A percentile compares a stretch with the other conserved stretches of the same genome.
These are phyloP conservation scores for Trichoderma afroharzianum DNA, from an alignment of 2,329 filamentous ascomycete species.

Conservation along the genomic window DNA sequence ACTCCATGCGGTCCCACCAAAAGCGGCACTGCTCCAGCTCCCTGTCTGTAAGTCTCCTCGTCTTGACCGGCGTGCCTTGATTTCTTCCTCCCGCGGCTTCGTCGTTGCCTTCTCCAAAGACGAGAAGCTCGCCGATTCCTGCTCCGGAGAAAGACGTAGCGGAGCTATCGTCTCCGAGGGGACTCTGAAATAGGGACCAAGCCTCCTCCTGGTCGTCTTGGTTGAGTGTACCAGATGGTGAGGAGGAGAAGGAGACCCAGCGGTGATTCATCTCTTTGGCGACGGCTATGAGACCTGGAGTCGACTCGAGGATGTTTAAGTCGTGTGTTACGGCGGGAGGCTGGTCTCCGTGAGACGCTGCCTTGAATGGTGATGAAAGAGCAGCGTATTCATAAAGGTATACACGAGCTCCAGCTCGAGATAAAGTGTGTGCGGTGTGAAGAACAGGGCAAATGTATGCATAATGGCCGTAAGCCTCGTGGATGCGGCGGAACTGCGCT, in stretches of 20 bases:
- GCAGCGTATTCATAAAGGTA: conserved; percentile 61
- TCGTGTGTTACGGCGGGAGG: conserved; percentile 43
- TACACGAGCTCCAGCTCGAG: conserved; percentile 32
- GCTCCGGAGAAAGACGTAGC: conserved; percentile 24
- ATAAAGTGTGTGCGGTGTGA: conserved; percentile 49
- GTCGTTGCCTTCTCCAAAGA: conserved; percentile 60
- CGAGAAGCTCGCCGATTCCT: conserved; percentile 39
- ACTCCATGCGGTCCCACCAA: conserved; percentile 55
- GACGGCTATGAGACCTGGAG: conserved; percentile 37
- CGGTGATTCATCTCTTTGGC: conserved; percentile 42
- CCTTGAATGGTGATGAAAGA: conserved; percentile 33
- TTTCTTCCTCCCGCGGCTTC: conserved; percentile 42
- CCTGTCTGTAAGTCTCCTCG: conserved; percentile 40
- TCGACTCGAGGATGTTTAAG: conserved; percentile 30
- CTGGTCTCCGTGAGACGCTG: conserved; percentile 49
- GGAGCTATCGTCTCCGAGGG: conserved; percentile 29
- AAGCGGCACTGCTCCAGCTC: conserved; percentile 52
- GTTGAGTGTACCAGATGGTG: conserved; percentile 23
- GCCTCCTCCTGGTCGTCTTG: conserved; percentile 17
- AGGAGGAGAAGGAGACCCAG: conserved; percentile 39
- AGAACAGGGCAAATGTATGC: conserved; percentile 63
- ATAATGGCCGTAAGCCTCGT: conserved; percentile 61
- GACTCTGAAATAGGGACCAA: conserved; percentile 45
- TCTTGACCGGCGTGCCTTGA: conserved; percentile 42
- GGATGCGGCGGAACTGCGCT: conserved; percentile 53